phyloP scores from a whole-genome alignment of 306 rosid species.

The Begonia masoniana region DNA sequence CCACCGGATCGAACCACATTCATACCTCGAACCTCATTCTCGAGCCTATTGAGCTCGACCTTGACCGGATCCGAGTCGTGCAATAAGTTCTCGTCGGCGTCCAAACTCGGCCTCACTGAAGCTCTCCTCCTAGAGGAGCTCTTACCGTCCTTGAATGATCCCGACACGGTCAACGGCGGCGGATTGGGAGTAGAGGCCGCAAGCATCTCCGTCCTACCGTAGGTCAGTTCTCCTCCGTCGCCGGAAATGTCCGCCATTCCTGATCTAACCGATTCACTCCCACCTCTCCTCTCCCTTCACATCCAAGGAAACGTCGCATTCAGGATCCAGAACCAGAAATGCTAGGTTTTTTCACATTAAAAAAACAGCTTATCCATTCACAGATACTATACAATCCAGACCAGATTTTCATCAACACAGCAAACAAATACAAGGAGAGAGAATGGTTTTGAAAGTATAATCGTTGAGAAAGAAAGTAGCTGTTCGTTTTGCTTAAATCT shows the following conservation, averaged over 20 bases:
- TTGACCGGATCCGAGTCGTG: slow-evolving; percentile 99
- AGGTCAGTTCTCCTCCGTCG: slow-evolving; percentile 31
- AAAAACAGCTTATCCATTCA: slow-evolving; percentile 2
- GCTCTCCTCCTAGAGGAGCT: slow-evolving; percentile 66
- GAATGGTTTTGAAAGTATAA: no score
- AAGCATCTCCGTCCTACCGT: slow-evolving; percentile 9
- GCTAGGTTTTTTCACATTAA: slow-evolving; percentile 39
- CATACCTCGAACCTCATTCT: slow-evolving; percentile 96
- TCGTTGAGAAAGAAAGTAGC: no score
- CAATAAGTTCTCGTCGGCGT: slow-evolving; percentile 80
- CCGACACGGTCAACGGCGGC: slow-evolving; percentile 53
- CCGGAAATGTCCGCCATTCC: slow-evolving; percentile 76
- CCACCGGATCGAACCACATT: slow-evolving; percentile 75
- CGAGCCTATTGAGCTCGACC: slow-evolving; percentile 97
- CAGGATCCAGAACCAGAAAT: slow-evolving; percentile 29
- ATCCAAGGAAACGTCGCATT: slow-evolving; percentile 37
- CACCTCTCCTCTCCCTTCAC: slow-evolving; percentile 25
- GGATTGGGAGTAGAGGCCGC: slow-evolving; percentile 20
- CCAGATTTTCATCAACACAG: neutral
- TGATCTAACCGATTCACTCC: slow-evolving; percentile 43
- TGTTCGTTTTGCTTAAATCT: neutral
- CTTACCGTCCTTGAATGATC: slow-evolving; percentile 89
- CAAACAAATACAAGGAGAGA: neutral
- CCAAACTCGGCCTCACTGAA: slow-evolving; percentile 73
- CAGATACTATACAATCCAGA: neutral